A percentile compares a stretch with the other conserved stretches of the same genome.
Conservation (phyloP, 768 basidiomycete species). For the Coprinopsis marcescibilis region DNA sequence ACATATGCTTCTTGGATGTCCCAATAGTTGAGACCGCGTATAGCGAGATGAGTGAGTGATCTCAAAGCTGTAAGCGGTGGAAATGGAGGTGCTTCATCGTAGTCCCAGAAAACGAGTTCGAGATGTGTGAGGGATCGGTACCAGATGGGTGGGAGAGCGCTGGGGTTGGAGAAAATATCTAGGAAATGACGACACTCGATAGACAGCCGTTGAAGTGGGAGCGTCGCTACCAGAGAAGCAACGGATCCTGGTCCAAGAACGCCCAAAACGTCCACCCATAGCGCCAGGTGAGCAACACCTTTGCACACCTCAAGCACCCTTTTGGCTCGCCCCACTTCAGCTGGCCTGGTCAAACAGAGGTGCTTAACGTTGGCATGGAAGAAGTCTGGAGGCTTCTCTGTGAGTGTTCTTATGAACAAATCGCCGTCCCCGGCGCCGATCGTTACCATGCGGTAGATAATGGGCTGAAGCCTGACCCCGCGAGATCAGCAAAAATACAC, state of each 20-base stretch:
- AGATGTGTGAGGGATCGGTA: conserved; percentile 28
- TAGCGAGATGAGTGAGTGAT: conserved; percentile 28
- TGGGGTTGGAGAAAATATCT: conserved; percentile 3
- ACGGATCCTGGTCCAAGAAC: conserved; percentile 14
- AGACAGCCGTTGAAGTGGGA: conserved; percentile 28
- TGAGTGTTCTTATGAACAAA: conserved; percentile 31
- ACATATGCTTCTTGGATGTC: conserved; percentile 19
- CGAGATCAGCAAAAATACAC: conserved; percentile 4
- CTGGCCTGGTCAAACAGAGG: conserved; percentile 32
- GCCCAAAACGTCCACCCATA: conserved; percentile 31
- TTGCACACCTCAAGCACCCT: conserved; percentile 31
- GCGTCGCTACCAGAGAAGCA: conserved; percentile 20
- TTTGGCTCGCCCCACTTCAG: conserved; percentile 22
- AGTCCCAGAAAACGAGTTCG: conserved; percentile 32
- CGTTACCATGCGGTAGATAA: conserved; percentile 33
- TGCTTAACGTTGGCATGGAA: conserved; percentile 31
- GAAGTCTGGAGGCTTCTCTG: conserved; percentile 27
- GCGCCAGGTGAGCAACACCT: conserved; percentile 30
- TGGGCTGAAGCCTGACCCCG: conserved; percentile 30
- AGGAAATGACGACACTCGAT: conserved; percentile 28
- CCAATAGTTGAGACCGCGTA: conserved; percentile 19
- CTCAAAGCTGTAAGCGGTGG: conserved; percentile 23
- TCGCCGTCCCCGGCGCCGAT: conserved; percentile 25
- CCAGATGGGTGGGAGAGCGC: conserved; percentile 17
- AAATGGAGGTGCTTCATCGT: conserved; percentile 18